Evolutionary conservation across 306 rosid species (phyloP).

Genomic region (Sophora flavescens): DNA sequence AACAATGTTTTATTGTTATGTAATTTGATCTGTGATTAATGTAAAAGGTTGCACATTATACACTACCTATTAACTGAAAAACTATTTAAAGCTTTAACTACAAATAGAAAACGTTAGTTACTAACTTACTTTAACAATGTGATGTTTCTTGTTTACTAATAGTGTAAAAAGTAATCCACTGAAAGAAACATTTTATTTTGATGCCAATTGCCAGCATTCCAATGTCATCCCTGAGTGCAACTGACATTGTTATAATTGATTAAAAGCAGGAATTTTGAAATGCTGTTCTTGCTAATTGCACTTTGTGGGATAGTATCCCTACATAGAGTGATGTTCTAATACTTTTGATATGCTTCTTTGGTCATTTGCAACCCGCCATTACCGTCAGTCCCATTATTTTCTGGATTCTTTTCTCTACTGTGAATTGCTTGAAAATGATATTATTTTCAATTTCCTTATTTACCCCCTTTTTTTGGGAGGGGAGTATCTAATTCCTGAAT

Average conservation of each 20-base stretch:
- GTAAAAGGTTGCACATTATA: neutral
- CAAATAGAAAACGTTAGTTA: neutral
- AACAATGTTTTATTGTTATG: slow-evolving; percentile 10
- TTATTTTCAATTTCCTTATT: slow-evolving; percentile 6
- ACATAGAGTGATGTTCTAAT: neutral
- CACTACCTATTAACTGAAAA: neutral
- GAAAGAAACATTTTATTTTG: neutral
- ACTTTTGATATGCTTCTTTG: neutral
- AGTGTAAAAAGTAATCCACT: neutral
- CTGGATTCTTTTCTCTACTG: slow-evolving; percentile 12
- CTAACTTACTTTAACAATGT: neutral
- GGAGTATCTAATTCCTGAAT: slow-evolving; percentile 10
- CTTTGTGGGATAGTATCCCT: neutral
- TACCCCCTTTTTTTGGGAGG: neutral
- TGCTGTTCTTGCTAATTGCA: slow-evolving; percentile 32
- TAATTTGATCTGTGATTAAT: neutral
- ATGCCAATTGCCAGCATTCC: slow-evolving; percentile 1
- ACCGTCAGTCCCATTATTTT: neutral
- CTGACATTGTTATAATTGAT: neutral
- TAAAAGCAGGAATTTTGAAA: slow-evolving; percentile 1
- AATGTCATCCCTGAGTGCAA: neutral
- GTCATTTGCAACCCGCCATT: neutral
- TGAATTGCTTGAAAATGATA: neutral
- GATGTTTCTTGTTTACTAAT: slow-evolving; percentile 9
- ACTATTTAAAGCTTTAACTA: neutral